Conservation (phyloP, 2,329 filamentous ascomycete genomes). For the Juglanconis sp. region DNA sequence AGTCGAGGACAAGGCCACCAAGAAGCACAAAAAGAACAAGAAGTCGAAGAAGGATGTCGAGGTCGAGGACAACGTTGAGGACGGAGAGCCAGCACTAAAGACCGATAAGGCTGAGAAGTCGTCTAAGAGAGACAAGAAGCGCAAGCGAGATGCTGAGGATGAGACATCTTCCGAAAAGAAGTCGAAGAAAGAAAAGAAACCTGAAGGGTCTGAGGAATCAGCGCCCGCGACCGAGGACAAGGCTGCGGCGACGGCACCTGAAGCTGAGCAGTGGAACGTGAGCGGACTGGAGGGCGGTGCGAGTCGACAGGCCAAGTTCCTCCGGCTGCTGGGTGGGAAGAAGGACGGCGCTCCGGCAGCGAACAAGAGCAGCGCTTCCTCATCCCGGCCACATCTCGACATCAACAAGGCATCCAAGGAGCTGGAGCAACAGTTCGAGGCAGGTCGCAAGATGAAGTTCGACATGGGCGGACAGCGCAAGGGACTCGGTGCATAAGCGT, state of each 20-base stretch:
- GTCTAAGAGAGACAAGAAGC: slow-evolving; percentile 20
- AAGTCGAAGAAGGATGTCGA: slow-evolving; percentile 26
- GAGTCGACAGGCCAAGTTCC: slow-evolving; percentile 53
- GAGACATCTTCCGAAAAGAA: slow-evolving; percentile 25
- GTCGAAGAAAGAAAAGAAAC: slow-evolving; percentile 22
- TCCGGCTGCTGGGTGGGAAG: slow-evolving; percentile 53
- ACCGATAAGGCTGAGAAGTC: slow-evolving; percentile 20
- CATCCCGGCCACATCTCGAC: slow-evolving; percentile 29
- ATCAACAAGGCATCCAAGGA: slow-evolving; percentile 45
- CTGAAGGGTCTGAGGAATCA: slow-evolving; percentile 18
- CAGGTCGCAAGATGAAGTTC: slow-evolving; percentile 54
- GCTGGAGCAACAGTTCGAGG: slow-evolving; percentile 55
- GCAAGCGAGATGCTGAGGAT: slow-evolving; percentile 23
- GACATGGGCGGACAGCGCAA: slow-evolving; percentile 46
- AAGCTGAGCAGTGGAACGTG: slow-evolving; percentile 51
- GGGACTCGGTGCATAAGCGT: slow-evolving; percentile 48
- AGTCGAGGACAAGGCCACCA: slow-evolving; percentile 28
- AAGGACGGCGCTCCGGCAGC: slow-evolving; percentile 34
- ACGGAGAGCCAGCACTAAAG: slow-evolving; percentile 15
- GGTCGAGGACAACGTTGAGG: slow-evolving; percentile 21
- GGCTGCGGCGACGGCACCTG: slow-evolving; percentile 22
- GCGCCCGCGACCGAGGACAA: slow-evolving; percentile 1
- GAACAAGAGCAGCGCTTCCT: neutral
- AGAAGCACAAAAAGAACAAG: slow-evolving; percentile 22
- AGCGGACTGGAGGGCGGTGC: slow-evolving; percentile 47